Percentiles rank a stretch among this genome's conserved stretches.
Conservation (phyloP, 768 basidiomycete species). For the Suillus hirtellus region DNA sequence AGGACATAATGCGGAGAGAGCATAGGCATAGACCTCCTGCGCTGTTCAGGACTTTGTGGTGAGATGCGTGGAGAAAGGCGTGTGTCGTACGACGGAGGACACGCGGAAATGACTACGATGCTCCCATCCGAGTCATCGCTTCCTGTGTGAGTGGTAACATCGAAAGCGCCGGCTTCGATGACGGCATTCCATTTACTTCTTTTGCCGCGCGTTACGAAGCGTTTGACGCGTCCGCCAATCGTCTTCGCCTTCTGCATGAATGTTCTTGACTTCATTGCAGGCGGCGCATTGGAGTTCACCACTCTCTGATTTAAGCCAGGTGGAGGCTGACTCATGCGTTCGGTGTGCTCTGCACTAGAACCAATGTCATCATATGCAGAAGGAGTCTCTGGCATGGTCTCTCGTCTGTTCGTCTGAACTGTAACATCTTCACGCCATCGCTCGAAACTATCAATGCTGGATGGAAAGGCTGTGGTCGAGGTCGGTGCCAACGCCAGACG, state of each 20-base stretch:
- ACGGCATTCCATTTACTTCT: conserved; percentile 16
- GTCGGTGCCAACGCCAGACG: conserved; percentile 27
- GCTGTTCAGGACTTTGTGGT: conserved; percentile 8
- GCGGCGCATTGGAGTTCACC: background rate
- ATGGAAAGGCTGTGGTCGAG: conserved; percentile 34
- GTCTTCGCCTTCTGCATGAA: conserved; percentile 29
- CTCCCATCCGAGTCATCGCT: conserved; percentile 28
- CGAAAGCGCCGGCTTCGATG: conserved; percentile 24
- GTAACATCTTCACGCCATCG: conserved; percentile 30
- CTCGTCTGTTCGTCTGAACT: background rate
- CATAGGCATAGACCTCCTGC: conserved; percentile 18
- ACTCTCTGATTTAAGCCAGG: background rate
- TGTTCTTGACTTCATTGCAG: conserved; percentile 15
- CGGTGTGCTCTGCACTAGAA: background rate
- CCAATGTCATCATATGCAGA: conserved; percentile 4
- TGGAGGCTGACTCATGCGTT: background rate
- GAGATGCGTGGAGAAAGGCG: conserved; percentile 12
- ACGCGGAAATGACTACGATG: conserved; percentile 32
- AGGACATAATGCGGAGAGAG: conserved; percentile 27
- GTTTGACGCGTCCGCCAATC: conserved; percentile 31
- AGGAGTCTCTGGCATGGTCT: background rate
- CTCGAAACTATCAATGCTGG: conserved; percentile 28
- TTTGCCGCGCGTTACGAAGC: conserved; percentile 22
- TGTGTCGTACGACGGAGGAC: conserved; percentile 27
- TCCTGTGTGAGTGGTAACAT: conserved; percentile 24